Evolutionary conservation across 2,329 filamentous ascomycete species (phyloP).

Genomic region (Macrophomina pseudophaseolina): DNA sequence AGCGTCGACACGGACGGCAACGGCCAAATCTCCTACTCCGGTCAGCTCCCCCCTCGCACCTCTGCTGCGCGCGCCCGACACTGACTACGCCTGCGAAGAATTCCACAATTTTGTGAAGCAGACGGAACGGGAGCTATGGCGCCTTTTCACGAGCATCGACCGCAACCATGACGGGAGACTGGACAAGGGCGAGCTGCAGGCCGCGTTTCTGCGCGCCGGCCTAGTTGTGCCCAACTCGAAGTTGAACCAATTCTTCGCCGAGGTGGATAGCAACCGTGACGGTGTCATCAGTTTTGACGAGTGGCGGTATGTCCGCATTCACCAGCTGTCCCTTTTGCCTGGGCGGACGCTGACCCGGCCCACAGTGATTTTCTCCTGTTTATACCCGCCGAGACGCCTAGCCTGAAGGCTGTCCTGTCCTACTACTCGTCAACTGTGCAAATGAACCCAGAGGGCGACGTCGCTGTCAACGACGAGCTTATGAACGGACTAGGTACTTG

Average conservation of each 20-base stretch:
- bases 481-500: slow-evolving; percentile 93
- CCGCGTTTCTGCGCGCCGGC: slow-evolving; percentile 78
- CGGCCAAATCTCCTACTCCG: slow-evolving; percentile 88
- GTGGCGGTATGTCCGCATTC: slow-evolving; percentile 76
- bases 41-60: slow-evolving; percentile 52
- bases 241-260: slow-evolving; percentile 82
- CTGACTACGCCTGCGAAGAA: slow-evolving; percentile 61
- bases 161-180: slow-evolving; percentile 82
- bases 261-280: slow-evolving; percentile 89
- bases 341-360: slow-evolving; percentile 25
- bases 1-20: slow-evolving; percentile 87
- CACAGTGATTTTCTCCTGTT: slow-evolving; percentile 86
- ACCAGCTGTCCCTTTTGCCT: not conserved
- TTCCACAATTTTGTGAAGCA: slow-evolving; percentile 87
- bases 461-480: slow-evolving; percentile 87
- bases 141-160: slow-evolving; percentile 87
- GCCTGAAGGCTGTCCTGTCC: slow-evolving; percentile 80
- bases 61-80: slow-evolving; percentile 12
- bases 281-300: slow-evolving; percentile 88
- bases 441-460: slow-evolving; percentile 92
- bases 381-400: slow-evolving; percentile 71
- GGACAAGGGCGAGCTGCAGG: slow-evolving; percentile 80
- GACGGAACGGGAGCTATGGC: slow-evolving; percentile 81
- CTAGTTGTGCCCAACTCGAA: slow-evolving; percentile 78
- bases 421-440: slow-evolving; percentile 91